Evolutionary conservation across 495 filamentous ascomycete genomes (phyloP), one percentile per base, ranked within the genome.

Genomic region (Tuber melanosporum): DNA sequence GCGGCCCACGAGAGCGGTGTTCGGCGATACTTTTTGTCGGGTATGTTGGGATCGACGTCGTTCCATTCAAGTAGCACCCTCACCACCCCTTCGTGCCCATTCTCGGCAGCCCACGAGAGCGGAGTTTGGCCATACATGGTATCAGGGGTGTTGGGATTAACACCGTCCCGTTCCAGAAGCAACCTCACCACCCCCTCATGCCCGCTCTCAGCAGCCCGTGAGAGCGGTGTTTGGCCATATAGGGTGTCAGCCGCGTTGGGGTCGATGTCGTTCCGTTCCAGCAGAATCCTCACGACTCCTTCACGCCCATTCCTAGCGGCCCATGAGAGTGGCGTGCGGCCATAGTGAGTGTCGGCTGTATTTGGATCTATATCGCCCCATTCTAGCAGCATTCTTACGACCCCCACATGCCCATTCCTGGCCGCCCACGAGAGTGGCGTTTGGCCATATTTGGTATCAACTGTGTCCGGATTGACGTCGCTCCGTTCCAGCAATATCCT

Each of bases 71-170:
- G 36, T 12, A 75, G 66, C 5, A 71, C n/a, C 74, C 26, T 19
- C 12, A 79, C 87, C 74, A 88, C 77, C 15, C 71, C 83, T 57
- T 83, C 78, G 74, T 87, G 82, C 15, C 85, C 86, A 32, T 75
- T 77, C 73, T 74, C 79, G 39, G 85, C 84, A 26, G 86, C 86
- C 79, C 75, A 84, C 15, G 79, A 84, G 57, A 84, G 78, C 45
- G 84, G 82, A 20, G 84, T 81, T 66, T 76, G 77, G 32, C 78
- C 76, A 44, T 77, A 71, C 15, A 5, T 14, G 8, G n/a, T 74
- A 52, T 78, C 70, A 42, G 45, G 69, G 3, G 46, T n/a, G 22
- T 83, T 49, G 10, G 43, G 49, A 66, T 75, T 26, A 32, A 77
- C 76, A 26, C 71, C 76, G 52, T 71, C 44, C 20, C 43, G 76